Evolutionary conservation across 2,329 filamentous ascomycete species (phyloP).

Genomic region (Penicillium palitans): DNA sequence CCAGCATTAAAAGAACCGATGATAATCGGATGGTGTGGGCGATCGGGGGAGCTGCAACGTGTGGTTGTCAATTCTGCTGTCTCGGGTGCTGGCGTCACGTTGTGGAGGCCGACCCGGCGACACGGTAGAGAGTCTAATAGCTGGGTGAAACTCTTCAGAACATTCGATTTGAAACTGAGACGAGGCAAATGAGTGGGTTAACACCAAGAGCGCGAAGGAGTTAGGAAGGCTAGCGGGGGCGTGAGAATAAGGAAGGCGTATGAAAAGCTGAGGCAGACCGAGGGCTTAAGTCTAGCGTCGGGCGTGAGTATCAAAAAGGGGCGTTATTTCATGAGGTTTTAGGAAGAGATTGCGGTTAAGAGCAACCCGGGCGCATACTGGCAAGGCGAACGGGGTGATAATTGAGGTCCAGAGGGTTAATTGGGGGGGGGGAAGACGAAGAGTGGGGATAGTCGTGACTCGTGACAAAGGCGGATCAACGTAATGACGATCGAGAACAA

Average conservation of each 20-base stretch:
- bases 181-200: not conserved
- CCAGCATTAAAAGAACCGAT: constrained; percentile 27
- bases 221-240: constrained; percentile 4
- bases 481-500: constrained; percentile 11
- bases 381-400: constrained; percentile 4
- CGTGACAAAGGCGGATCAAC: constrained; percentile 14
- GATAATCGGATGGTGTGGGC: constrained; percentile 7
- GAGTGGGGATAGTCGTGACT: constrained; percentile 12
- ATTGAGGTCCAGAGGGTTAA: constrained; percentile 10
- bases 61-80: constrained; percentile 9
- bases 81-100: constrained; percentile 12
- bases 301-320: not conserved
- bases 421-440: not conserved
- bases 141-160: not conserved
- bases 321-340: constrained; percentile 6
- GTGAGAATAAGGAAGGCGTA: not conserved
- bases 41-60: constrained; percentile 10
- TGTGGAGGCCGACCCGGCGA: constrained; percentile 15
- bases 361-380: constrained; percentile 4
- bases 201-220: constrained; percentile 4
- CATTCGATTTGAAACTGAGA: not conserved
- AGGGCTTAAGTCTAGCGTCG: not conserved
- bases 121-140: not conserved
- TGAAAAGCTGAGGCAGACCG: not conserved
- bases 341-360: not conserved